Evolutionary conservation across 208 protist species (phyloP).

Genomic region (Hexamita inflata): DNA sequence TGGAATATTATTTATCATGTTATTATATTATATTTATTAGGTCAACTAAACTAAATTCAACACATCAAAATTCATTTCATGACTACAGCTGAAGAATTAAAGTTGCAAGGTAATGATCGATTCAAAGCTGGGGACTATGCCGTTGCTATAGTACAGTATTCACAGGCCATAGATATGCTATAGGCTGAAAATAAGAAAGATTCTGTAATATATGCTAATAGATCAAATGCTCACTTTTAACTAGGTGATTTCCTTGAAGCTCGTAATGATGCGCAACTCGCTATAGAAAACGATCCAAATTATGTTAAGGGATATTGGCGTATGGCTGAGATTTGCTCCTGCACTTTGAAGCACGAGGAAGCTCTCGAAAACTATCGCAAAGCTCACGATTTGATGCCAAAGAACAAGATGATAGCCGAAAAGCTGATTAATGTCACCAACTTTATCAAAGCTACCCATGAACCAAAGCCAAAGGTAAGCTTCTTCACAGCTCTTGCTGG

Average conservation of each 20-base stretch:
- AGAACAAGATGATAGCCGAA: background rate
- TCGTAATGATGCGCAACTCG: background rate
- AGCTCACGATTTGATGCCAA: constrained; percentile 4
- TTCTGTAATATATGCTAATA: background rate
- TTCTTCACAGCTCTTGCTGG: background rate
- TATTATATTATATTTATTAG: no score
- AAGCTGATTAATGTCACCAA: background rate
- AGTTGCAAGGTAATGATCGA: background rate
- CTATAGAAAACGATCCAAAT: background rate
- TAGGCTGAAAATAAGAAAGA: background rate
- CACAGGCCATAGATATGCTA: background rate
- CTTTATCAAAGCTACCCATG: background rate
- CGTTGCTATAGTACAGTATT: background rate
- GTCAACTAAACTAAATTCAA: no score
- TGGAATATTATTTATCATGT: no score
- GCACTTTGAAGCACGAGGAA: background rate
- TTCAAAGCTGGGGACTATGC: background rate
- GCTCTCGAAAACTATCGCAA: background rate
- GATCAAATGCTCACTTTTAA: constrained; percentile 15
- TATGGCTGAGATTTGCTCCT: background rate
- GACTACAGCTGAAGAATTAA: constrained; percentile 19
- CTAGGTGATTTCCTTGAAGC: constrained; percentile 11
- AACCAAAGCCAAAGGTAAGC: background rate
- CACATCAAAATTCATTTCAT: no score
- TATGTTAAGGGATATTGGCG: constrained; percentile 26